Conservation (phyloP, 2,329 filamentous ascomycete species). For the Alternaria sp. region DNA sequence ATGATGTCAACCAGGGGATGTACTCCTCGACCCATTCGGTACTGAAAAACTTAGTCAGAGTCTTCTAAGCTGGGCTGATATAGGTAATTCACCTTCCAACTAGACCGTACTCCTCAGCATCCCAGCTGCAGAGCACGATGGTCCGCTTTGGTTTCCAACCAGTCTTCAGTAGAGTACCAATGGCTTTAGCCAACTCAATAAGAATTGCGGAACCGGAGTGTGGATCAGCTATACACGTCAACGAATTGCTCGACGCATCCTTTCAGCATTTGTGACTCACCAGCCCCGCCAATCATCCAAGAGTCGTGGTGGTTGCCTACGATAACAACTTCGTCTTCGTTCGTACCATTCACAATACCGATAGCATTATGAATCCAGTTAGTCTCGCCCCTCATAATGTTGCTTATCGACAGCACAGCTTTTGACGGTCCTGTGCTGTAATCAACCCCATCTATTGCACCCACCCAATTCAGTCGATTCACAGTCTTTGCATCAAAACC, state of each 20-base stretch:
- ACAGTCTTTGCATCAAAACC: slow-evolving; percentile 65
- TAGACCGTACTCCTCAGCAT: slow-evolving; percentile 52
- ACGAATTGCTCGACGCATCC: not conserved
- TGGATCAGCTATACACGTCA: slow-evolving; percentile 53
- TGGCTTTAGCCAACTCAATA: slow-evolving; percentile 59
- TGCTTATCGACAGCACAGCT: slow-evolving; percentile 56
- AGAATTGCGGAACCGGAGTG: slow-evolving; percentile 61
- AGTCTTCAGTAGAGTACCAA: slow-evolving; percentile 56
- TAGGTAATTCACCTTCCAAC: slow-evolving; percentile 29
- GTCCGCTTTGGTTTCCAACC: slow-evolving; percentile 59
- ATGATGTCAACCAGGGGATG: slow-evolving; percentile 55
- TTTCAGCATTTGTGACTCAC: not conserved
- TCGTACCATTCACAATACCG: slow-evolving; percentile 71
- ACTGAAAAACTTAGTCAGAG: slow-evolving; percentile 31
- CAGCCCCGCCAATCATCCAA: slow-evolving; percentile 62
- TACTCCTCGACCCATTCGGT: slow-evolving; percentile 60
- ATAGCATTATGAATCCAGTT: slow-evolving; percentile 80
- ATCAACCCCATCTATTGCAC: slow-evolving; percentile 38
- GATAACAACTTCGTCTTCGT: slow-evolving; percentile 63
- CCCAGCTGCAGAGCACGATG: slow-evolving; percentile 53
- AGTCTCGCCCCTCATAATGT: slow-evolving; percentile 79
- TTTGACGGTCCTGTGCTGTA: slow-evolving; percentile 57
- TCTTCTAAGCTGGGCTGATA: not conserved
- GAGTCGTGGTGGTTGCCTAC: slow-evolving; percentile 64
- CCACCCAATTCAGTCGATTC: slow-evolving; percentile 48